Conservation (phyloP, 2,329 filamentous ascomycete genomes). For the Phialophora verrucosa region DNA sequence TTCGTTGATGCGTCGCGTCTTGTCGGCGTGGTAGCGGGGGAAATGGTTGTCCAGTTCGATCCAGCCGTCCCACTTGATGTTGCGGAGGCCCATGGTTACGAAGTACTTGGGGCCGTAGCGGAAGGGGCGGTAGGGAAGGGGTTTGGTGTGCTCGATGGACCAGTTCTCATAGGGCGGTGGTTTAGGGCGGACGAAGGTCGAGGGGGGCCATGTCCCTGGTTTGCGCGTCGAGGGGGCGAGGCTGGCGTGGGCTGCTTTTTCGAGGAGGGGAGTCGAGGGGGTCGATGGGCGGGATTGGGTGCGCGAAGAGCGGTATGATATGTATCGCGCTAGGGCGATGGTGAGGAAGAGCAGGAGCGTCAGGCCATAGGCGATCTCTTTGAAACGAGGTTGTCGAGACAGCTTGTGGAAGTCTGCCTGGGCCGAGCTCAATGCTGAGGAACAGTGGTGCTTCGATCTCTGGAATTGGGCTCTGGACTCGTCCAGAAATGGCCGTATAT, state of each 20-base stretch:
- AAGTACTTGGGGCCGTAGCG: conserved; percentile 77
- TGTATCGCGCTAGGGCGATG: conserved; percentile 24
- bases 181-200: conserved; percentile 63
- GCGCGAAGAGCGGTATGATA: conserved; percentile 27
- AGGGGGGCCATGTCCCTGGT: conserved; percentile 61
- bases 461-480: conserved; percentile 22
- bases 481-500: conserved; percentile 29
- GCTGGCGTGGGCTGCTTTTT: conserved; percentile 24
- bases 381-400: conserved; percentile 37
- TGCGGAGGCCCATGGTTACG: conserved; percentile 77
- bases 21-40: conserved; percentile 73
- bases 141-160: conserved; percentile 71
- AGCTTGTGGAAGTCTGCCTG: conserved; percentile 36
- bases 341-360: conserved; percentile 41
- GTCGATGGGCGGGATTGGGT: conserved; percentile 23
- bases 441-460: conserved; percentile 30
- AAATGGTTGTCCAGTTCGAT: conserved; percentile 83
- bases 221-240: conserved; percentile 26
- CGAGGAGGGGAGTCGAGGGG: conserved; percentile 35
- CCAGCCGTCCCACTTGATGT: conserved; percentile 70
- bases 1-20: conserved; percentile 69
- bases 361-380: conserved; percentile 42
- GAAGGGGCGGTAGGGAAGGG: conserved; percentile 78
- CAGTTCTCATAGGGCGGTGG: conserved; percentile 70
- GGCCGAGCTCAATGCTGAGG: conserved; percentile 24